A percentile compares a stretch with the other conserved stretches of the same genome.
Conservation (phyloP, 306 rosid genomes). For the Phaseolus lunatus region DNA sequence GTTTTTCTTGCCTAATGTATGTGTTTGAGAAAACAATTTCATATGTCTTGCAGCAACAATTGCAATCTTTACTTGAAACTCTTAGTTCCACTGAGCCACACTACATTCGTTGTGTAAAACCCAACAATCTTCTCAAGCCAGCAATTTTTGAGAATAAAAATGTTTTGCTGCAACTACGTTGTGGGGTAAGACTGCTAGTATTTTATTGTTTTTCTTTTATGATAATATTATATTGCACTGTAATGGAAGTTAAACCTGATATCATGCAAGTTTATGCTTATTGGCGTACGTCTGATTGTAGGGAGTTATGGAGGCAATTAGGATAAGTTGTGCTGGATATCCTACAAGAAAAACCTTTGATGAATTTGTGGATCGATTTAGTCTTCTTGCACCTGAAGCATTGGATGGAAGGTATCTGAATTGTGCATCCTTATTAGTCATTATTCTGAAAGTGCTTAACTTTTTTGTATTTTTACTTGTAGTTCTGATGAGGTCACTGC, state of each 20-base stretch:
- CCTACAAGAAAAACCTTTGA: conserved; percentile 83
- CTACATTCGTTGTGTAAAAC: conserved; percentile 94
- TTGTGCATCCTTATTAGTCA: conserved; percentile 28
- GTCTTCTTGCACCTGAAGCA: conserved; percentile 82
- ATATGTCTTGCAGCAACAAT: conserved; percentile 76
- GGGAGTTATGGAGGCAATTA: conserved; percentile 97
- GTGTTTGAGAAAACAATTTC: conserved; percentile 40
- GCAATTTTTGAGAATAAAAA: conserved; percentile 81
- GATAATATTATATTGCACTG: background rate
- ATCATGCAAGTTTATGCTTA: conserved; percentile 33
- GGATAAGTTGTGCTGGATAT: conserved; percentile 94
- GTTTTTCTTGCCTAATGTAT: conserved; percentile 37
- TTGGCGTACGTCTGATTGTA: conserved; percentile 35
- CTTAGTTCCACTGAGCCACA: conserved; percentile 88
- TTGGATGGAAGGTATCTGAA: conserved; percentile 69
- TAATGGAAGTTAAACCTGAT: conserved; percentile 33
- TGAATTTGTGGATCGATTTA: conserved; percentile 82
- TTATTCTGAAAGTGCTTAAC: conserved; percentile 38
- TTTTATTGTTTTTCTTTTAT: conserved; percentile 22
- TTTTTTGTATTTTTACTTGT: conserved; percentile 32
- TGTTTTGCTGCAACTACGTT: conserved; percentile 80
- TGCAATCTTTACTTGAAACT: conserved; percentile 82
- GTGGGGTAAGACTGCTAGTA: conserved; percentile 76
- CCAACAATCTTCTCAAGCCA: conserved; percentile 87
- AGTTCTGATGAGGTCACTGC: conserved; percentile 74